phyloP scores from a whole-genome alignment of 2,329 filamentous ascomycete genomes.

The Ophiostoma quercus region DNA sequence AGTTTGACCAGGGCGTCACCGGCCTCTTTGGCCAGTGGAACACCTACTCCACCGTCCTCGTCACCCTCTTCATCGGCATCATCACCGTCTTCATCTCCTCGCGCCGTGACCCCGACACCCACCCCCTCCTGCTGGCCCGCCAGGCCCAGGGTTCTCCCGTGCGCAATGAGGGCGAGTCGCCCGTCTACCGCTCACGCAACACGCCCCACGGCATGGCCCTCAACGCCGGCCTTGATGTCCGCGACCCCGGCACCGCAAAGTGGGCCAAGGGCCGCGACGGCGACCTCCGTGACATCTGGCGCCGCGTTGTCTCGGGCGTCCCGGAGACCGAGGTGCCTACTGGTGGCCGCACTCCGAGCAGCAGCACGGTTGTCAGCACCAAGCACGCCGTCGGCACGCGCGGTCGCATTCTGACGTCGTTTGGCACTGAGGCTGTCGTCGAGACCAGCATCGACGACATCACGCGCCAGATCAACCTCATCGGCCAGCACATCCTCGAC shows the following conservation, averaged over 20 bases:
- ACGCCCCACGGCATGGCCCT: slow-evolving; percentile 81
- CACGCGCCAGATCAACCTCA: slow-evolving; percentile 78
- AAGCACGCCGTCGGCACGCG: slow-evolving; percentile 30
- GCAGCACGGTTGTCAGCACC: background rate
- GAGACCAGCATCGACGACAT: slow-evolving; percentile 70
- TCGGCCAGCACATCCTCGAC: slow-evolving; percentile 71
- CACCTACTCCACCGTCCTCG: slow-evolving; percentile 67
- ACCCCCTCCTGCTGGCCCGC: slow-evolving; percentile 82
- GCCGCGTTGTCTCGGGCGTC: slow-evolving; percentile 60
- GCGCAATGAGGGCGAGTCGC: slow-evolving; percentile 76
- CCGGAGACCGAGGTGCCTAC: slow-evolving; percentile 54
- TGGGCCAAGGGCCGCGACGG: slow-evolving; percentile 81
- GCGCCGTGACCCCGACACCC: slow-evolving; percentile 77
- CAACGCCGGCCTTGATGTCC: slow-evolving; percentile 72
- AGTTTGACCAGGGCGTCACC: slow-evolving; percentile 66
- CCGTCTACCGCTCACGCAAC: slow-evolving; percentile 77
- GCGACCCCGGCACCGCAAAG: slow-evolving; percentile 70
- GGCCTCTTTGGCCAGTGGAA: slow-evolving; percentile 76
- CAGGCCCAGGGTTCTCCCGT: slow-evolving; percentile 76
- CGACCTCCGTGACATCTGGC: slow-evolving; percentile 89
- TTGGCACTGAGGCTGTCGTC: slow-evolving; percentile 67
- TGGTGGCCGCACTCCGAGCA: background rate
- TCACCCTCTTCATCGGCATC: slow-evolving; percentile 59
- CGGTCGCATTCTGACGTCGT: slow-evolving; percentile 71
- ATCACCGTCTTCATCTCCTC: slow-evolving; percentile 66